phyloP scores from a whole-genome alignment of 495 filamentous ascomycete species.

The Aspergillus biplanus region DNA sequence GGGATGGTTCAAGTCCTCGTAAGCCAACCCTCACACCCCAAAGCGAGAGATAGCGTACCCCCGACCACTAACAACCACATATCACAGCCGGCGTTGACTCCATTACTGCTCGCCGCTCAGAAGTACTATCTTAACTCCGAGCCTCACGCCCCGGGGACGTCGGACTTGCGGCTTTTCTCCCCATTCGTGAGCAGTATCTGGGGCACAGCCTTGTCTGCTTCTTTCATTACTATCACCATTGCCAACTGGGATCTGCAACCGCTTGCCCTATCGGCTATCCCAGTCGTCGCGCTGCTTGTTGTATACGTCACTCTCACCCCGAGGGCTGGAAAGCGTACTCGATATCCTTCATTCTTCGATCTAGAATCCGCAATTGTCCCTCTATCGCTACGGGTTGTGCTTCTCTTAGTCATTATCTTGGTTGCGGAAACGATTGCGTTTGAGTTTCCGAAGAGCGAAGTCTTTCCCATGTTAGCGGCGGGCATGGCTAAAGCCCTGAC shows the following conservation, averaged over 20 bases:
- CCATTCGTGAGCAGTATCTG: slow-evolving; percentile 2
- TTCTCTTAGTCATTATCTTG: neutral
- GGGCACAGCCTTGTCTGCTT: slow-evolving; percentile 7
- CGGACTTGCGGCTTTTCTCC: neutral
- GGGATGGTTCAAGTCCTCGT: slow-evolving; percentile 8
- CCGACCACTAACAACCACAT: neutral
- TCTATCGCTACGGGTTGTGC: slow-evolving; percentile 5
- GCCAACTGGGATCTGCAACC: slow-evolving; percentile 1
- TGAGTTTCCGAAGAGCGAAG: neutral
- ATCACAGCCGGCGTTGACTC: slow-evolving; percentile 10
- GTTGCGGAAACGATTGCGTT: neutral
- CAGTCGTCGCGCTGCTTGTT: slow-evolving; percentile 8
- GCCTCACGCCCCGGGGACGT: neutral
- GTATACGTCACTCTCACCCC: slow-evolving; percentile 9
- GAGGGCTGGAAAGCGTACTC: neutral
- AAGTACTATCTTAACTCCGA: slow-evolving; percentile 1
- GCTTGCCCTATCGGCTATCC: slow-evolving; percentile 5
- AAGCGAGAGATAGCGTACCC: neutral
- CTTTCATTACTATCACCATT: neutral
- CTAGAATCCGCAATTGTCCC: neutral
- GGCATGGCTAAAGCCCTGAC: slow-evolving; percentile 11
- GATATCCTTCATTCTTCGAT: slow-evolving; percentile 3
- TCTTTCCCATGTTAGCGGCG: neutral
- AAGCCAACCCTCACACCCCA: neutral
- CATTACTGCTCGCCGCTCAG: slow-evolving; percentile 9